A percentile compares a stretch with the other conserved stretches of the same genome.
Evolutionary conservation across 257 asterid species (phyloP).

Genomic region (Solanum sejunctum): DNA sequence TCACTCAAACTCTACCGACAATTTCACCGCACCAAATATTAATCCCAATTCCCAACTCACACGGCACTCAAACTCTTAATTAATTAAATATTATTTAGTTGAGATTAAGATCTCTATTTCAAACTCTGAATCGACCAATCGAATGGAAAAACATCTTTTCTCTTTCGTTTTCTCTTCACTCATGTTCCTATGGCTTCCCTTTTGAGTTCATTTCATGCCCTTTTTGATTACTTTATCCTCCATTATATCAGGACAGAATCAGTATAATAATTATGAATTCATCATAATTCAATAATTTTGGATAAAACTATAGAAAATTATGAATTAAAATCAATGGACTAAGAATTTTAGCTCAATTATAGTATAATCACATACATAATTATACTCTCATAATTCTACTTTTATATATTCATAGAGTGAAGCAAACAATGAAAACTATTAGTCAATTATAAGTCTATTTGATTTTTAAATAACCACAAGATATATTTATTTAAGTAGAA

Average conservation of each 20-base stretch:
- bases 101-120: background rate
- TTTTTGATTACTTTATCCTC: too few species aligned
- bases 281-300: background rate
- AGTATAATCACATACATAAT: background rate
- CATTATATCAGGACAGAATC: background rate
- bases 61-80: background rate
- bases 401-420: background rate
- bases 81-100: background rate
- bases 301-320: background rate
- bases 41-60: constrained; percentile 1
- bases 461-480: background rate
- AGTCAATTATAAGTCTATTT: background rate
- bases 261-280: background rate
- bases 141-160: too few species aligned
- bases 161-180: too few species aligned
- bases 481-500: background rate
- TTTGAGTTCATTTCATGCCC: too few species aligned
- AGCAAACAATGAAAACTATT: background rate
- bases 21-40: background rate
- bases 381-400: background rate
- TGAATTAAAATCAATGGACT: background rate
- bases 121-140: too few species aligned
- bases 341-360: too few species aligned
- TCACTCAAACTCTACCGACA: constrained; percentile 1
- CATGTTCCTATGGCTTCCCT: too few species aligned